A percentile compares a stretch with the other conserved stretches of the same genome.
Conservation (phyloP, 108 stramenopile genomes). For the Stephanodiscus triporus region DNA sequence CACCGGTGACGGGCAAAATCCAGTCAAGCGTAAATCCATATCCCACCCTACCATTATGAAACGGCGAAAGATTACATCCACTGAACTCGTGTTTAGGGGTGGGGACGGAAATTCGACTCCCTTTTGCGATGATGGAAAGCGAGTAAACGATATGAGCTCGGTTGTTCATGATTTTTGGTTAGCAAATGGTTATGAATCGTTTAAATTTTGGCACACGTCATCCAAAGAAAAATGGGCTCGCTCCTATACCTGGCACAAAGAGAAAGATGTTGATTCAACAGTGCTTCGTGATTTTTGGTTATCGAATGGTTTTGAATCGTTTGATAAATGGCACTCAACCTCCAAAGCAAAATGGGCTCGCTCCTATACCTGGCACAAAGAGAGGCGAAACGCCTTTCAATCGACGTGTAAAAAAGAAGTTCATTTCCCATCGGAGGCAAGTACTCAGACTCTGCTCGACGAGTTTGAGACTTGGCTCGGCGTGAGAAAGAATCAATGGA, state of each 20-base stretch:
- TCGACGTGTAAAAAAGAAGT: conserved; percentile 69
- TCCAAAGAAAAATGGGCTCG: conserved; percentile 59
- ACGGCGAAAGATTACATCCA: conserved; percentile 12
- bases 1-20: neutral
- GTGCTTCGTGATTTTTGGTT: conserved; percentile 74
- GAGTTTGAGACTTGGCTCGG: conserved; percentile 67
- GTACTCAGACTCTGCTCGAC: neutral
- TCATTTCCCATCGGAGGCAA: conserved; percentile 38
- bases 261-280: neutral
- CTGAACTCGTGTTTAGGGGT: conserved; percentile 28
- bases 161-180: conserved; percentile 4
- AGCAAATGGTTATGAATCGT: conserved; percentile 17
- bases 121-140: conserved; percentile 59
- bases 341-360: conserved; percentile 58
- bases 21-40: neutral
- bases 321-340: conserved; percentile 59
- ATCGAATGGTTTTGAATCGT: conserved; percentile 55
- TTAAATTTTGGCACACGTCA: conserved; percentile 50
- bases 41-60: neutral
- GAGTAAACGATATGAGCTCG: conserved; percentile 8
- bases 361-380: conserved; percentile 67
- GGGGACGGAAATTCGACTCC: conserved; percentile 34
- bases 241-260: neutral
- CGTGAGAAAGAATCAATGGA: conserved; percentile 76
- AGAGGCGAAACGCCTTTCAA: conserved; percentile 57